Conservation (phyloP, 176 grass and related monocot species). For the Oryza punctata region DNA sequence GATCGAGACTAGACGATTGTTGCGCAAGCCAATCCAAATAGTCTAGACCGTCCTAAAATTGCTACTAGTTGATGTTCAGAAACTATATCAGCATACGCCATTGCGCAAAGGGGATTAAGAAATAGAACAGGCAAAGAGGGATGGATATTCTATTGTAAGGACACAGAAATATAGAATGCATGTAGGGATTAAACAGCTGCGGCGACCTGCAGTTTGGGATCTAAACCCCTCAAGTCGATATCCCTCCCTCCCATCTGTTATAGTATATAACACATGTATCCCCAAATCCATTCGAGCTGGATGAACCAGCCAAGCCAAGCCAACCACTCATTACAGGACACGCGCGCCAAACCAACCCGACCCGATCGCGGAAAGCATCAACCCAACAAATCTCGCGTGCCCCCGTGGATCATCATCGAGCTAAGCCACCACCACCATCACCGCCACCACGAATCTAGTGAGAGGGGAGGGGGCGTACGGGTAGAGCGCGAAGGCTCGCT, state of each 20-base stretch:
- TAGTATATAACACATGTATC: neutral
- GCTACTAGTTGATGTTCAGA: neutral
- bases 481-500: constrained; percentile 97
- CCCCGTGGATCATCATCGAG: neutral
- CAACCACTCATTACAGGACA: neutral
- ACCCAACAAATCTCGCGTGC: constrained; percentile 17
- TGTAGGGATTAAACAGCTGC: constrained; percentile 5
- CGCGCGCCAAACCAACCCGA: neutral
- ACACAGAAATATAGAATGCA: neutral
- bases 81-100: neutral
- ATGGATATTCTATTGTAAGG: neutral
- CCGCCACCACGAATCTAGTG: neutral
- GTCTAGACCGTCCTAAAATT: neutral
- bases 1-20: neutral
- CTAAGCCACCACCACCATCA: neutral
- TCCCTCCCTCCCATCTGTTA: neutral
- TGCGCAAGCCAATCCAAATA: neutral
- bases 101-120: neutral
- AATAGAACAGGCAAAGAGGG: neutral
- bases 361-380: constrained; percentile 16
- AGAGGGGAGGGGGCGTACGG: constrained; percentile 38
- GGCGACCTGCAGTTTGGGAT: constrained; percentile 22
- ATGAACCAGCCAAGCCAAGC: neutral
- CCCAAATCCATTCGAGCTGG: constrained; percentile 18
- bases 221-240: constrained; percentile 18